A percentile compares a stretch with the other conserved stretches of the same genome.
Evolutionary conservation across 768 basidiomycete genomes (phyloP).

Genomic region (Chlorophyllum brunneum): DNA sequence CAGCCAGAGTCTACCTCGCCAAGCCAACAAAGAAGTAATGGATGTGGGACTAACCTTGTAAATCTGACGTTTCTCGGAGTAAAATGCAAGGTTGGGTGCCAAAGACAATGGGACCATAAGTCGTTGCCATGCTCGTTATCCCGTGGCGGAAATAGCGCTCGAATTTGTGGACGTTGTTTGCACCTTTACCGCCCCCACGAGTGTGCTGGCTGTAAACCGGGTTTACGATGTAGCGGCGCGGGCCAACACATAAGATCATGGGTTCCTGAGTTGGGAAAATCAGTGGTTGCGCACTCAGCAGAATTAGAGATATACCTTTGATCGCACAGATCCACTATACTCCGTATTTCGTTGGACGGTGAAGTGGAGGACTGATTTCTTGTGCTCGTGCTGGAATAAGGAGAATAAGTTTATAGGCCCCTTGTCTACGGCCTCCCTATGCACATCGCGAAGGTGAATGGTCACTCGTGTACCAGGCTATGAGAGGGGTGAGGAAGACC

Average conservation of each 20-base stretch:
- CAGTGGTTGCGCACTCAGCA: background rate
- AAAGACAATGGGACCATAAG: constrained; percentile 85
- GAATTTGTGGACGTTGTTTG: constrained; percentile 97
- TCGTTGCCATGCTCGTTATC: constrained; percentile 75
- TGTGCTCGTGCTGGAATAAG: constrained; percentile 93
- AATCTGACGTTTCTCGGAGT: constrained; percentile 63
- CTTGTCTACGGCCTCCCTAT: constrained; percentile 47
- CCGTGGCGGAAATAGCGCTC: constrained; percentile 89
- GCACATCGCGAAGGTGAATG: constrained; percentile 71
- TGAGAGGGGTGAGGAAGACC: background rate
- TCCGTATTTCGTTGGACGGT: constrained; percentile 94
- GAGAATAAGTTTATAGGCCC: constrained; percentile 70
- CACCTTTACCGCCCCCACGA: constrained; percentile 83
- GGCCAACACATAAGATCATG: constrained; percentile 83
- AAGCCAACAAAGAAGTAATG: background rate
- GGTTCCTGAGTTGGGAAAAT: constrained; percentile 59
- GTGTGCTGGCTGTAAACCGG: constrained; percentile 93
- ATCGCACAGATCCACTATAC: constrained; percentile 81
- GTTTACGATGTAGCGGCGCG: constrained; percentile 77
- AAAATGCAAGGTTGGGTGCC: constrained; percentile 81
- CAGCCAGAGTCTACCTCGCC: background rate
- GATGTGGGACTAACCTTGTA: constrained; percentile 47
- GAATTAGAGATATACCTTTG: constrained; percentile 58
- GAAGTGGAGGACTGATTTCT: constrained; percentile 89
- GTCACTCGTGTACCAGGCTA: constrained; percentile 84